phyloP scores from a whole-genome alignment of 345 rosid species.

The Melastoma malabathricum region DNA sequence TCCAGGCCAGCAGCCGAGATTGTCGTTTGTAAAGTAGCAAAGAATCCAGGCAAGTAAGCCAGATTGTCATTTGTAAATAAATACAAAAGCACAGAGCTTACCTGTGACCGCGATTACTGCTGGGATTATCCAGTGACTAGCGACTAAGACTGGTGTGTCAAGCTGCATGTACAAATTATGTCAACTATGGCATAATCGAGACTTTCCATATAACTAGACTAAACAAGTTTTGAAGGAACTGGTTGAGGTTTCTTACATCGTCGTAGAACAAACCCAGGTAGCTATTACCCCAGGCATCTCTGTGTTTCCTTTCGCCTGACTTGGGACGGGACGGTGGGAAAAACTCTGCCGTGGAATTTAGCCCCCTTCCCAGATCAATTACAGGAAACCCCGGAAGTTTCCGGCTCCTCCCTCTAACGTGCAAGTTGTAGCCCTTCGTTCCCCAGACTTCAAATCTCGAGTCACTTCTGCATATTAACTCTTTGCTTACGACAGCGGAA shows the following conservation, averaged over 20 bases:
- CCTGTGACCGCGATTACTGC: slow-evolving; percentile 54
- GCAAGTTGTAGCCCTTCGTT: slow-evolving; percentile 68
- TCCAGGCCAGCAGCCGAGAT: slow-evolving; percentile 1
- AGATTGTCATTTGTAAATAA: neutral
- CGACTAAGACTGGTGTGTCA: slow-evolving; percentile 55
- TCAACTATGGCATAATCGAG: neutral
- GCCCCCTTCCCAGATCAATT: slow-evolving; percentile 44
- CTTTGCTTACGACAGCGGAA: slow-evolving; percentile 70
- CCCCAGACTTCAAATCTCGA: slow-evolving; percentile 95
- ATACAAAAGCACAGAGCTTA: slow-evolving; percentile 10
- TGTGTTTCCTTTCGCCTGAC: slow-evolving; percentile 16
- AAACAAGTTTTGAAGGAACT: neutral
- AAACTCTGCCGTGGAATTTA: slow-evolving; percentile 33
- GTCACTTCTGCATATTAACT: slow-evolving; percentile 60
- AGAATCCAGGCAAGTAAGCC: neutral
- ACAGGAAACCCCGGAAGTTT: slow-evolving; percentile 55
- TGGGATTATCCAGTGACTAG: slow-evolving; percentile 73
- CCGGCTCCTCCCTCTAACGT: slow-evolving; percentile 58
- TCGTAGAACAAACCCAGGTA: slow-evolving; percentile 45
- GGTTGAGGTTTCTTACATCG: slow-evolving; percentile 40
- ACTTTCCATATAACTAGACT: neutral
- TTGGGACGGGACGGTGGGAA: slow-evolving; percentile 25
- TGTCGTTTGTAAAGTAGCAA: slow-evolving; percentile 2
- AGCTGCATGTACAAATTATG: slow-evolving; percentile 27
- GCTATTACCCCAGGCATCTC: slow-evolving; percentile 33